A percentile compares a stretch with the other conserved stretches of the same genome.
phyloP scores from a whole-genome alignment of 495 filamentous ascomycete genomes.

The Penicillium herquei region DNA sequence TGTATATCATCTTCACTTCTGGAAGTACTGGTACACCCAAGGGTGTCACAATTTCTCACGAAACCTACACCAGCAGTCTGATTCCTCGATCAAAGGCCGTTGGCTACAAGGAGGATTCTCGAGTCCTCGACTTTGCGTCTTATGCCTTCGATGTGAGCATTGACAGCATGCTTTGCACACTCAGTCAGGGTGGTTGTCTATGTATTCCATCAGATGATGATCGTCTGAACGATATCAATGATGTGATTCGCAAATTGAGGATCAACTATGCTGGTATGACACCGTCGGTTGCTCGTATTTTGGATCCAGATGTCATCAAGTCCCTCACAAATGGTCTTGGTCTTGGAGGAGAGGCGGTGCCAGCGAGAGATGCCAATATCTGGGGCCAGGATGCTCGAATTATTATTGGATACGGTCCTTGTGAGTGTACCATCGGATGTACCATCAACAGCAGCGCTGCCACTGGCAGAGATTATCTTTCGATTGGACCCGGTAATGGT shows the following conservation, averaged over 20 bases:
- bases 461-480: slow-evolving; percentile 36
- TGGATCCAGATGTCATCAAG: slow-evolving; percentile 44
- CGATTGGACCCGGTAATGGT: slow-evolving; percentile 39
- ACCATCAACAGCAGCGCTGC: slow-evolving; percentile 45
- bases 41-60: slow-evolving; percentile 52
- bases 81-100: slow-evolving; percentile 36
- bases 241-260: slow-evolving; percentile 41
- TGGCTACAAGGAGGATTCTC: slow-evolving; percentile 33
- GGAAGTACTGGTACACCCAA: slow-evolving; percentile 57
- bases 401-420: slow-evolving; percentile 52
- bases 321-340: slow-evolving; percentile 43
- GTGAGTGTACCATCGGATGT: slow-evolving; percentile 48
- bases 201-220: slow-evolving; percentile 52
- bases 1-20: slow-evolving; percentile 52
- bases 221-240: slow-evolving; percentile 47
- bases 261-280: slow-evolving; percentile 50
- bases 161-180: slow-evolving; percentile 43
- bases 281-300: slow-evolving; percentile 48
- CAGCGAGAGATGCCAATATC: slow-evolving; percentile 34
- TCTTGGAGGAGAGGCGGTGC: slow-evolving; percentile 51
- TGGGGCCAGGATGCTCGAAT: slow-evolving; percentile 42
- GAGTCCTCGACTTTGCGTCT: slow-evolving; percentile 45
- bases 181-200: slow-evolving; percentile 47
- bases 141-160: slow-evolving; percentile 51
- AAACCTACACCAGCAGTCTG: slow-evolving; percentile 41